Conservation (phyloP, 176 grass and related monocot genomes). For the Paspalum notatum region DNA sequence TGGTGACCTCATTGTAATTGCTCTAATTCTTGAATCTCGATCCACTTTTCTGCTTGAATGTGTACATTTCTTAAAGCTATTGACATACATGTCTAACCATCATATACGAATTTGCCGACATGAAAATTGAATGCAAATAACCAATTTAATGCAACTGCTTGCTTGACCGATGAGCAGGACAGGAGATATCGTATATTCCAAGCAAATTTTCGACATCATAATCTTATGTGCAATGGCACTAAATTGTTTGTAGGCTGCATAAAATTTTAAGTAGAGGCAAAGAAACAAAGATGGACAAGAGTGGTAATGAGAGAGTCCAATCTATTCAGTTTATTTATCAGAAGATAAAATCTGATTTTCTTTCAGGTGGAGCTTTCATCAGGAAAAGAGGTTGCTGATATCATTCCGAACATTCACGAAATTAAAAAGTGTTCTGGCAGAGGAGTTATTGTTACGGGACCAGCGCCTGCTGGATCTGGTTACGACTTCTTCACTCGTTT, state of each 20-base stretch:
- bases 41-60: not conserved
- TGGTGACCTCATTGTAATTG: constrained; percentile 57
- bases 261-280: not conserved
- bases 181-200: not conserved
- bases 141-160: not conserved
- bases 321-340: not conserved
- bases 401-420: constrained; percentile 64
- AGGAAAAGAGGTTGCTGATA: constrained; percentile 60
- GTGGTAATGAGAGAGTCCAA: not conserved
- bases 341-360: not conserved
- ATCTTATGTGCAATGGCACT: not conserved
- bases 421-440: constrained; percentile 51
- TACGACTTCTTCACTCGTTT: constrained; percentile 80
- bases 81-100: not conserved
- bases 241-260: not conserved
- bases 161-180: not conserved
- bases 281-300: not conserved
- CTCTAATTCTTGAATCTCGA: not conserved
- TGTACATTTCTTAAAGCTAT: not conserved
- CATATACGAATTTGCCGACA: not conserved
- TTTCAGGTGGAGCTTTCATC: constrained; percentile 82
- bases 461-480: constrained; percentile 63
- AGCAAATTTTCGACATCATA: not conserved
- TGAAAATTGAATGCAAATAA: not conserved
- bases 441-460: constrained; percentile 66